phyloP scores from a whole-genome alignment of 2,329 filamentous ascomycete genomes.

The Trichoderma sp. region DNA sequence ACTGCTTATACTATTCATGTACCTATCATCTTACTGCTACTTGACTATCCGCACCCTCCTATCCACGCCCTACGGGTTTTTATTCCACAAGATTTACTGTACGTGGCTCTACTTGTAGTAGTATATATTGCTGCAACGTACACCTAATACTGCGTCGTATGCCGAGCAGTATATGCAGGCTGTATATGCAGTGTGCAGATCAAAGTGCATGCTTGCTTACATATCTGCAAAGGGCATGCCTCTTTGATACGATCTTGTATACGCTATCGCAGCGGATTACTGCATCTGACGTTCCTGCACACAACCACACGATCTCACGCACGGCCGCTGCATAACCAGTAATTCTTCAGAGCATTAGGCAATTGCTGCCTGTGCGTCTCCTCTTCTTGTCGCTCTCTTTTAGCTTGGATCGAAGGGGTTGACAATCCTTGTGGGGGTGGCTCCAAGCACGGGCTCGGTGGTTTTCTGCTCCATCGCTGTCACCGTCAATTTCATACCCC shows the following conservation, averaged over 20 bases:
- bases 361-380: conserved; percentile 2
- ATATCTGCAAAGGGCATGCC: not conserved
- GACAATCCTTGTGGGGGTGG: conserved; percentile 10
- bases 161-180: not conserved
- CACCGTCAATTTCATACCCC: conserved; percentile 27
- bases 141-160: not conserved
- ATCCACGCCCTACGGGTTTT: conserved; percentile 1
- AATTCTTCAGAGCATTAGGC: not conserved
- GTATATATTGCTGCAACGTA: not conserved
- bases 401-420: conserved; percentile 11
- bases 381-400: not conserved
- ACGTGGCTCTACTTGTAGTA: not conserved
- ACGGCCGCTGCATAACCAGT: not conserved
- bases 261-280: not conserved
- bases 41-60: conserved; percentile 10
- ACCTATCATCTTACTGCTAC: conserved; percentile 21
- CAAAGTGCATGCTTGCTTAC: not conserved
- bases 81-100: not conserved
- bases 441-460: conserved; percentile 18
- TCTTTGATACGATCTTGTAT: conserved; percentile 8
- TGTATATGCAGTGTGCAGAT: not conserved
- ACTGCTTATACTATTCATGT: not conserved
- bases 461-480: conserved; percentile 16
- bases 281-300: not conserved
- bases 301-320: not conserved